phyloP scores from a whole-genome alignment of 2,329 filamentous ascomycete species.

The Ampelomyces quisqualis region DNA sequence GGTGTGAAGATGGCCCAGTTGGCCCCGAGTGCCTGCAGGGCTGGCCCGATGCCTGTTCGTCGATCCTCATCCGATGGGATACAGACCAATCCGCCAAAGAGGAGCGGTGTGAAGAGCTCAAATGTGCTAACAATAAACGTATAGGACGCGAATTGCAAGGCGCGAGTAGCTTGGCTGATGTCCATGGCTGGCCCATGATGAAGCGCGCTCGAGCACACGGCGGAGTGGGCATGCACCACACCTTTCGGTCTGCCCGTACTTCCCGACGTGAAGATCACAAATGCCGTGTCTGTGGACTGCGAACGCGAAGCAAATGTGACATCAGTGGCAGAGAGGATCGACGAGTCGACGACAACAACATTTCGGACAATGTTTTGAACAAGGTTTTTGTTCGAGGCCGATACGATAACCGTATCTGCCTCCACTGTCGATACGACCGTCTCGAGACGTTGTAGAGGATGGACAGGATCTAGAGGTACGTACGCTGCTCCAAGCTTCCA shows the following conservation, averaged over 20 bases:
- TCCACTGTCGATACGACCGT: neutral
- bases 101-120: constrained; percentile 53
- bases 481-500: constrained; percentile 46
- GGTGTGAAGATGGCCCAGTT: constrained; percentile 15
- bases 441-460: neutral
- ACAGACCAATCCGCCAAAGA: constrained; percentile 57
- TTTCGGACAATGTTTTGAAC: constrained; percentile 13
- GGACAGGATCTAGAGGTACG: constrained; percentile 27
- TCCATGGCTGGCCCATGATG: neutral
- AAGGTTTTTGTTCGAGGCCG: too few species aligned
- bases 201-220: constrained; percentile 1
- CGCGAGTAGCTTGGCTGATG: constrained; percentile 52
- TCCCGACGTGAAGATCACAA: constrained; percentile 5
- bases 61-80: constrained; percentile 53
- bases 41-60: constrained; percentile 55
- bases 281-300: neutral
- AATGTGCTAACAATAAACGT: constrained; percentile 53
- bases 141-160: constrained; percentile 51
- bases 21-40: constrained; percentile 23
- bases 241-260: constrained; percentile 5
- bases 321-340: constrained; percentile 2
- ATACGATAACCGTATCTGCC: neutral
- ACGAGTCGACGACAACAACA: constrained; percentile 6
- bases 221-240: neutral
- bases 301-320: neutral